Conservation (phyloP, 202 grass and related monocot genomes). For the Tripidium arundinaceum region DNA sequence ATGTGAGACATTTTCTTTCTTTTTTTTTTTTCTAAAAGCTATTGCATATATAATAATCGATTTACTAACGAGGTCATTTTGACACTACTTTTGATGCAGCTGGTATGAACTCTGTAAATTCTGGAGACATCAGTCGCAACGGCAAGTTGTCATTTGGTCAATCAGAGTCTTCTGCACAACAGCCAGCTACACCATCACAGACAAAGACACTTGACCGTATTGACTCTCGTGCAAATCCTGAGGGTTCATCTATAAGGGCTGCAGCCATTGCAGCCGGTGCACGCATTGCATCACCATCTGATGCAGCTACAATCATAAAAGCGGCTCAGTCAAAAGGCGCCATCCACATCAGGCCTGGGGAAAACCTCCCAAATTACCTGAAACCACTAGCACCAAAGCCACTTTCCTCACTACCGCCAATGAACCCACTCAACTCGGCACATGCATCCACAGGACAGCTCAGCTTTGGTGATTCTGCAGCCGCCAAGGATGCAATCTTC, state of each 20-base stretch:
- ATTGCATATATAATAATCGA: background rate
- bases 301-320: conserved; percentile 63
- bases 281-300: conserved; percentile 49
- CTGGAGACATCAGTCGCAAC: conserved; percentile 11
- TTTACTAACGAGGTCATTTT: background rate
- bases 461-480: conserved; percentile 26
- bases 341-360: conserved; percentile 44
- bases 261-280: conserved; percentile 56
- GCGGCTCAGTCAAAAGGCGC: conserved; percentile 47
- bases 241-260: conserved; percentile 49
- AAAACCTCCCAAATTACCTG: conserved; percentile 39
- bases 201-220: conserved; percentile 10
- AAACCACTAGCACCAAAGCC: conserved; percentile 46
- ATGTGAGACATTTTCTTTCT: background rate
- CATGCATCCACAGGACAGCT: too few relatives aligned
- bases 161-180: conserved; percentile 28
- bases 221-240: conserved; percentile 14
- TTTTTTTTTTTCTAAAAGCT: background rate
- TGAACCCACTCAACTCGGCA: too few relatives aligned
- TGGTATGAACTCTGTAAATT: conserved; percentile 35
- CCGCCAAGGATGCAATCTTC: conserved; percentile 49
- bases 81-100: conserved; percentile 34
- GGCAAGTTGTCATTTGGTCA: conserved; percentile 26
- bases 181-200: conserved; percentile 19
- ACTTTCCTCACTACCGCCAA: background rate